These are phyloP conservation scores for Polyplosphaeria fusca DNA, from an alignment of 495 filamentous ascomycete genomes.

Conservation along the genomic window DNA sequence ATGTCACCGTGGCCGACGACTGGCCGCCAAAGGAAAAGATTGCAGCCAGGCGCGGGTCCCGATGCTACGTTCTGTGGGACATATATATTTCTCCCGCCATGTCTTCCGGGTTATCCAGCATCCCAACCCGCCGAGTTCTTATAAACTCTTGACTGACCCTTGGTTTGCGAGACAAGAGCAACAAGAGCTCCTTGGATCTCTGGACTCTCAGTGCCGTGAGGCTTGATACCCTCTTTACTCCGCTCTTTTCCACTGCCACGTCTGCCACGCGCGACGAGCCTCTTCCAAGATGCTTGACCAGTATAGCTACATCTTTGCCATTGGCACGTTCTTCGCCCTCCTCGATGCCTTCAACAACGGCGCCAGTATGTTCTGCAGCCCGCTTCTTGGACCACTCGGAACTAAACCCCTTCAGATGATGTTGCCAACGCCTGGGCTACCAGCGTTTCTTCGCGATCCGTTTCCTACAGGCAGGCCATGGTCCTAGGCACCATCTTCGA, in stretches of 20 bases:
- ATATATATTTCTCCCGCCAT: no score
- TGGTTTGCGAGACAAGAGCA: neutral
- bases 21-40: neutral
- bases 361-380: conserved; percentile 50
- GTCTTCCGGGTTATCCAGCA: no score
- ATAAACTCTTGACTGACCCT: no score
- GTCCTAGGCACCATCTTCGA: conserved; percentile 34
- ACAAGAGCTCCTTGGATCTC: no score
- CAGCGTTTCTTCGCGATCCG: conserved; percentile 34
- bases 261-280: no score
- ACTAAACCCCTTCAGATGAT: conserved; percentile 51
- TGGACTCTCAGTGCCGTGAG: no score
- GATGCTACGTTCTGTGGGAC: no score
- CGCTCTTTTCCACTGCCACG: no score
- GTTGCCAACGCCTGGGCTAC: conserved; percentile 63
- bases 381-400: neutral
- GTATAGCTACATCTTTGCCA: conserved; percentile 66
- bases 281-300: conserved; percentile 46
- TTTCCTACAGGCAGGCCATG: conserved; percentile 36
- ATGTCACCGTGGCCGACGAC: neutral
- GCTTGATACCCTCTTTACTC: no score
- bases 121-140: no score
- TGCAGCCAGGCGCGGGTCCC: no score
- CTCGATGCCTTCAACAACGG: conserved; percentile 72
- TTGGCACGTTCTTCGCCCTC: conserved; percentile 73